Conservation (phyloP, 2,329 filamentous ascomycete species). For the Aspergillus melleus region DNA sequence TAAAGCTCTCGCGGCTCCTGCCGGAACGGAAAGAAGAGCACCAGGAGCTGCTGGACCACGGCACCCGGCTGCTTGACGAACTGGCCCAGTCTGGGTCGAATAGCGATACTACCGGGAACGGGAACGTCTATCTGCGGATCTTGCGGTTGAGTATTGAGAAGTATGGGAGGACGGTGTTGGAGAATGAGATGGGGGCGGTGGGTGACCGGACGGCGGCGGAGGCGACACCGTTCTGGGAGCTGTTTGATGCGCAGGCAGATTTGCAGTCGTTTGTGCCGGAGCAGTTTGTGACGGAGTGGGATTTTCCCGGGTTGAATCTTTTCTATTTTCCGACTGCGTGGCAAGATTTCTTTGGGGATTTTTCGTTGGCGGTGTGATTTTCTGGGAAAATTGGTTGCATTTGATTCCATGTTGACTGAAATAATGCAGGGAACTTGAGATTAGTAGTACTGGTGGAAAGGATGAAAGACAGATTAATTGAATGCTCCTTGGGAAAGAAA, state of each 20-base stretch:
- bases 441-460: not conserved
- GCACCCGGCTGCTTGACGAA: constrained; percentile 46
- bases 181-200: constrained; percentile 26
- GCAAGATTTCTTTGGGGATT: constrained; percentile 51
- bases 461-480: not conserved
- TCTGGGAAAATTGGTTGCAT: too few relatives aligned
- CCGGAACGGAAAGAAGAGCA: constrained; percentile 43
- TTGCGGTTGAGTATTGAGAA: constrained; percentile 53
- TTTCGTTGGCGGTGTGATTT: constrained; percentile 31
- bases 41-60: constrained; percentile 44
- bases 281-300: constrained; percentile 60
- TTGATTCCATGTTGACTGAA: too few relatives aligned
- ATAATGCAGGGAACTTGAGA: too few relatives aligned
- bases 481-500: not conserved
- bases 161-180: constrained; percentile 47
- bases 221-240: constrained; percentile 31
- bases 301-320: constrained; percentile 56
- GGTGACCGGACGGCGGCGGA: constrained; percentile 6
- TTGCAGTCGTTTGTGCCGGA: constrained; percentile 56
- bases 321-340: constrained; percentile 51
- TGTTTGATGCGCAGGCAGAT: constrained; percentile 45
- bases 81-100: constrained; percentile 36
- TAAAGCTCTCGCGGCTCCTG: constrained; percentile 54
- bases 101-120: constrained; percentile 39
- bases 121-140: constrained; percentile 53